Evolutionary conservation across 192 early-diverging fungal species (phyloP).

Genomic region (Gamsiella multidivaricata): DNA sequence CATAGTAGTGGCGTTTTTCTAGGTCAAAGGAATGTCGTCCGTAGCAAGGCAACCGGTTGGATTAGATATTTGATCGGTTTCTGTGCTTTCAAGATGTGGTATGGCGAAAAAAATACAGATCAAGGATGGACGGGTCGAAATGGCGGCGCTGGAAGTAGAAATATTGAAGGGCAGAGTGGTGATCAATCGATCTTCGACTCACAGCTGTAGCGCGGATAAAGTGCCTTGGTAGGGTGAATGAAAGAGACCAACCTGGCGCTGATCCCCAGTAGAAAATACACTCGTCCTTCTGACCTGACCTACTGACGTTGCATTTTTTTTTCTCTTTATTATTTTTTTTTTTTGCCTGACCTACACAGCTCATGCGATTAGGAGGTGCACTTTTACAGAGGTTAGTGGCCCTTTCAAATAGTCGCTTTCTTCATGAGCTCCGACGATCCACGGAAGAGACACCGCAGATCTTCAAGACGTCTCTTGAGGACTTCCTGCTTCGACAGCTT

Average conservation of each 20-base stretch:
- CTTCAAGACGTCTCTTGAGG: conserved; percentile 53
- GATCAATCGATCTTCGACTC: conserved; percentile 18
- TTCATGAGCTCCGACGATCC: conserved; percentile 50
- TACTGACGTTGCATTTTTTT: background rate
- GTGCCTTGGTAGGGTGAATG: conserved; percentile 2
- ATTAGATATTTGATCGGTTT: no score
- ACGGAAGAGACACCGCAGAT: conserved; percentile 50
- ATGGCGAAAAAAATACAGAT: background rate
- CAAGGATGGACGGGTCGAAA: no score
- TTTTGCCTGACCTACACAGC: no score
- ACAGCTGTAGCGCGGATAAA: conserved; percentile 15
- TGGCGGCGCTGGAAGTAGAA: background rate
- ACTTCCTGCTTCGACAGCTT: conserved; percentile 56
- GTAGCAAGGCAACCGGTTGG: background rate
- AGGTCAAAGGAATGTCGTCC: no score
- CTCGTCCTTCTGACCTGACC: background rate
- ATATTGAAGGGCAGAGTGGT: background rate
- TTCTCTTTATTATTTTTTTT: background rate
- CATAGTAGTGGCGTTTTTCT: conserved; percentile 60
- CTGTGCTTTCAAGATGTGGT: background rate
- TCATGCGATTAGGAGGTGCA: background rate
- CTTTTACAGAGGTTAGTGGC: background rate
- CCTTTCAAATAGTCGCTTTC: conserved; percentile 3
- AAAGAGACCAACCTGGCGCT: background rate
- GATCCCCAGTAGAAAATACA: background rate